A percentile compares a stretch with the other conserved stretches of the same genome.
Conservation (phyloP, 2,329 filamentous ascomycete species). For the Neofusicoccum sp. region DNA sequence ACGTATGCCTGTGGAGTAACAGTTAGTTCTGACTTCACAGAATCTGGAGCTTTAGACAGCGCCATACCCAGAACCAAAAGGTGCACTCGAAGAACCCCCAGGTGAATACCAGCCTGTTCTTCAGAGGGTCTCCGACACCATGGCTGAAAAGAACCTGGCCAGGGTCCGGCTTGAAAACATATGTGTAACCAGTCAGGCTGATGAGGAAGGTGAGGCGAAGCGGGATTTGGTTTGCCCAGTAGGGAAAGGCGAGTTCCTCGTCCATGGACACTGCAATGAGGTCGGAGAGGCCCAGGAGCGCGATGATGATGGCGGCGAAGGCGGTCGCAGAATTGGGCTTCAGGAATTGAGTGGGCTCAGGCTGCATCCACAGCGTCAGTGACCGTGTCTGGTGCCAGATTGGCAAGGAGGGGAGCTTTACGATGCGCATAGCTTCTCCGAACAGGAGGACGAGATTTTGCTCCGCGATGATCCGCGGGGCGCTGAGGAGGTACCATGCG, state of each 20-base stretch:
- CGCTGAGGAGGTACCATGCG: constrained; percentile 80
- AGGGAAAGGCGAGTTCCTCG: constrained; percentile 46
- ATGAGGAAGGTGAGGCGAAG: constrained; percentile 68
- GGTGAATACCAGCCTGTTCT: constrained; percentile 83
- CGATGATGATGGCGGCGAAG: constrained; percentile 69
- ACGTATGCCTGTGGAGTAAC: constrained; percentile 33
- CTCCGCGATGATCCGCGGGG: constrained; percentile 71
- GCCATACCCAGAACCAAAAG: constrained; percentile 79
- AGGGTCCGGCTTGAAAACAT: constrained; percentile 57
- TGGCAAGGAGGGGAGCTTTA: constrained; percentile 46
- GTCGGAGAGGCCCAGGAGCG: constrained; percentile 57
- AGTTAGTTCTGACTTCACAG: constrained; percentile 5
- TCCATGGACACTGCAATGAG: constrained; percentile 50
- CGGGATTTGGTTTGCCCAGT: constrained; percentile 59
- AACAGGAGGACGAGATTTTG: constrained; percentile 80
- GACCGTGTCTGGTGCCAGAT: neutral
- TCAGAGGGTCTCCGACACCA: constrained; percentile 49
- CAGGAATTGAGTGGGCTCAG: constrained; percentile 68
- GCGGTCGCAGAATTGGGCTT: constrained; percentile 68
- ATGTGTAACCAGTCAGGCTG: constrained; percentile 64
- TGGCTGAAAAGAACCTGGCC: constrained; percentile 40
- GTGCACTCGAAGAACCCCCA: constrained; percentile 83
- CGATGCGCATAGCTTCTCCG: constrained; percentile 81
- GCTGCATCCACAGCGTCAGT: constrained; percentile 47
- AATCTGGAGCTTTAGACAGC: neutral